Evolutionary conservation across 2,329 filamentous ascomycete genomes (phyloP).

Genomic region (Thielaviopsis ethacetica): DNA sequence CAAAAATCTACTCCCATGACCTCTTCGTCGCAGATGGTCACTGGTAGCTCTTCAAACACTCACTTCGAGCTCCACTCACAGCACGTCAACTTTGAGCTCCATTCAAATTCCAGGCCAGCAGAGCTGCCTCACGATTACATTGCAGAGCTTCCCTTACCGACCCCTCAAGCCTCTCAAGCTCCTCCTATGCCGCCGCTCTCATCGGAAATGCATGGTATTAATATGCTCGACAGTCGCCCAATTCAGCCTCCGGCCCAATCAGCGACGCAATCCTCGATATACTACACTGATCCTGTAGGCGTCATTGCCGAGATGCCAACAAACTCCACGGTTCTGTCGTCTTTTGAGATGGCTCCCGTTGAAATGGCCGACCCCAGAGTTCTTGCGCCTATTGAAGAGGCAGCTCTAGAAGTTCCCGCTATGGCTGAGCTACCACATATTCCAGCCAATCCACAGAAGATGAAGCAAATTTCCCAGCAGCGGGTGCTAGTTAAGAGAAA

Average conservation of each 20-base stretch:
- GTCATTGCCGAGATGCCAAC: slow-evolving; percentile 32
- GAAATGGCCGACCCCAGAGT: slow-evolving; percentile 27
- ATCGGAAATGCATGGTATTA: slow-evolving; percentile 13
- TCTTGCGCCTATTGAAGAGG: slow-evolving; percentile 21
- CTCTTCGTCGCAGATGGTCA: background rate
- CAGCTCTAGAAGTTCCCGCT: slow-evolving; percentile 9
- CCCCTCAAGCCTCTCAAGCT: background rate
- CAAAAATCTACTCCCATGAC: slow-evolving; percentile 5
- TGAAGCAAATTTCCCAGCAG: background rate
- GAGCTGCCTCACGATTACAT: background rate
- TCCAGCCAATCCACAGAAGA: background rate
- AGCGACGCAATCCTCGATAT: background rate
- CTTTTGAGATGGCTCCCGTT: slow-evolving; percentile 27
- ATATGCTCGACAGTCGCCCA: slow-evolving; percentile 22
- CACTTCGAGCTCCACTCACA: background rate
- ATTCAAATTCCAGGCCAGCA: background rate
- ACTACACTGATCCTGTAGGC: slow-evolving; percentile 25
- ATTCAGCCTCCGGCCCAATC: slow-evolving; percentile 17
- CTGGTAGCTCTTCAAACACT: background rate
- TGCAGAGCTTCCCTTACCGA: background rate
- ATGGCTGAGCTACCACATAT: slow-evolving; percentile 23
- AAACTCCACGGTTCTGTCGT: slow-evolving; percentile 24
- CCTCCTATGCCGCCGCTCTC: background rate
- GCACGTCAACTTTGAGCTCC: background rate
- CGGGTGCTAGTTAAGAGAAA: background rate